Percentiles rank a stretch among this genome's conserved stretches.
phyloP scores from a whole-genome alignment of 2,329 filamentous ascomycete species.

The Pochonia chlamydosporia region DNA sequence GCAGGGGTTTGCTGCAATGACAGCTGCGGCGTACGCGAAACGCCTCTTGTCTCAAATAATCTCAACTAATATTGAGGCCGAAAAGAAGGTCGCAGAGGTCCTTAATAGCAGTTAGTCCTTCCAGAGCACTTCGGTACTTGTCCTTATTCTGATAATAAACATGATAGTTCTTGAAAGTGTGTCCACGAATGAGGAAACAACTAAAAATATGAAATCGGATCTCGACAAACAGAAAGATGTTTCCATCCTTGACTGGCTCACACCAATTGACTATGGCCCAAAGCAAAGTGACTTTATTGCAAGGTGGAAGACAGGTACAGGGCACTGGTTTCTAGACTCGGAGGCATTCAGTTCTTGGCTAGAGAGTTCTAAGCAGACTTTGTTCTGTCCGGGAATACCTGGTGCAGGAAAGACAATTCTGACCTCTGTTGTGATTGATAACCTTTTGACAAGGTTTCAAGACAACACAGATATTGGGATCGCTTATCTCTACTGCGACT shows the following conservation, averaged over 20 bases:
- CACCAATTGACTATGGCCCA: conserved; percentile 24
- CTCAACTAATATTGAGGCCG: conserved; percentile 9
- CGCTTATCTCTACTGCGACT: conserved; percentile 42
- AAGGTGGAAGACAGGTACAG: conserved; percentile 31
- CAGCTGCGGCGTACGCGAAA: conserved; percentile 23
- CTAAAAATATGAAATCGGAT: not conserved
- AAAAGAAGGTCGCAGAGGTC: conserved; percentile 9
- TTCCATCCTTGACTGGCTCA: conserved; percentile 31
- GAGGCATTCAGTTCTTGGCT: conserved; percentile 27
- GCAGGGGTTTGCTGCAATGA: conserved; percentile 24
- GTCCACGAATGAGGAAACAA: too few species aligned
- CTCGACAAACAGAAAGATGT: not conserved
- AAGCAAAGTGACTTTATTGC: conserved; percentile 34
- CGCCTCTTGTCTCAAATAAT: conserved; percentile 15
- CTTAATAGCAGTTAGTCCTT: conserved; percentile 4
- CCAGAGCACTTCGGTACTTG: not conserved
- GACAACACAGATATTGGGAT: conserved; percentile 25
- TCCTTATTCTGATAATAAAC: conserved; percentile 5
- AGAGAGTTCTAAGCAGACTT: conserved; percentile 33
- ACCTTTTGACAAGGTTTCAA: conserved; percentile 23
- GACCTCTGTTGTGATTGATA: conserved; percentile 34
- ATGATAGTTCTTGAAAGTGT: too few species aligned
- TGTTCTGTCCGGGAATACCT: too few species aligned
- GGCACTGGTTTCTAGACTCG: conserved; percentile 39
- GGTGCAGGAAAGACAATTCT: conserved; percentile 44